These are phyloP conservation scores for Jasminum sambac DNA, from an alignment of 257 asterid genomes.

Conservation along the genomic window DNA sequence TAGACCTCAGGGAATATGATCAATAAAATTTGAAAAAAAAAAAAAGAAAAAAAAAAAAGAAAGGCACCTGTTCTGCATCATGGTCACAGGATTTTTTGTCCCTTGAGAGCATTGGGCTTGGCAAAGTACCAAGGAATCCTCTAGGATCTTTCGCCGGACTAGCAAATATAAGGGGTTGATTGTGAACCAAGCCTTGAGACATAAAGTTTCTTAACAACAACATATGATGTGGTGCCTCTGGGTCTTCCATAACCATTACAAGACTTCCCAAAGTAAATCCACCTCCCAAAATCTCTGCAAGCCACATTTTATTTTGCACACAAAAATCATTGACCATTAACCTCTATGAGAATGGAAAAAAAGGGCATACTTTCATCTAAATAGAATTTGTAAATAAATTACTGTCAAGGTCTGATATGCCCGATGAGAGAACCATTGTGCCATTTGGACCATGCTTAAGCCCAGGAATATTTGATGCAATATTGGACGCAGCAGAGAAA, in stretches of 20 bases:
- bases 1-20: too few species aligned
- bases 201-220: conserved; percentile 89
- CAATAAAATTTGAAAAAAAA: too few species aligned
- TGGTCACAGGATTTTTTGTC: conserved; percentile 66
- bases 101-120: conserved; percentile 61
- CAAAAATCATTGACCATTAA: not conserved
- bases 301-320: conserved; percentile 1
- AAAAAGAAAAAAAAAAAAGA: conserved; percentile 5
- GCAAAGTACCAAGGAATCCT: conserved; percentile 93
- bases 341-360: not conserved
- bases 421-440: conserved; percentile 77
- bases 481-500: conserved; percentile 43
- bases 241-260: conserved; percentile 89
- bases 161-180: conserved; percentile 84
- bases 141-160: conserved; percentile 88
- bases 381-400: conserved; percentile 28
- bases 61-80: conserved; percentile 69
- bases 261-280: conserved; percentile 89
- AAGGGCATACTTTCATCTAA: not conserved
- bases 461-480: conserved; percentile 62
- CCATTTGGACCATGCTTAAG: conserved; percentile 91
- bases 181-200: conserved; percentile 91
- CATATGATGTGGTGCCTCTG: conserved; percentile 99
- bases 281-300: conserved; percentile 85
- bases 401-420: conserved; percentile 93